These are phyloP conservation scores for Euryodendron excelsum DNA, from an alignment of 148 eudicot genomes.

Conservation along the genomic window DNA sequence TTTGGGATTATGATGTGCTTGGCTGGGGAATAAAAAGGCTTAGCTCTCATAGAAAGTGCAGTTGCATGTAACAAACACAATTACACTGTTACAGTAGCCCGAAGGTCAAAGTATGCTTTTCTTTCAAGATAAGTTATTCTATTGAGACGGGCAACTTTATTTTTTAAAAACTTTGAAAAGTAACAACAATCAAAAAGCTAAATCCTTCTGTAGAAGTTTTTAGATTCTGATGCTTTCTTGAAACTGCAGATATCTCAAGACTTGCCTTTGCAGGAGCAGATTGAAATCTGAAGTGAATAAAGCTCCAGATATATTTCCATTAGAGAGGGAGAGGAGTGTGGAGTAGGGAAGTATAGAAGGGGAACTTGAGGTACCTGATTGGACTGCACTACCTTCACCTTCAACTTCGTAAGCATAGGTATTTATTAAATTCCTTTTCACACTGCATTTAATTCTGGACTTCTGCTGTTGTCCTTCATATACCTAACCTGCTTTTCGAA, in stretches of 20 bases:
- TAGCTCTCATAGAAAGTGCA: not conserved
- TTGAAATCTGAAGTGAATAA: conserved; percentile 4
- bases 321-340: not conserved
- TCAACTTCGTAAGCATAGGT: conserved; percentile 2
- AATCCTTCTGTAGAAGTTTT: conserved; percentile 3
- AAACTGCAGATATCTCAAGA: conserved; percentile 16
- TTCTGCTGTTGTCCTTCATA: conserved; percentile 2
- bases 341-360: not conserved
- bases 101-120: not conserved
- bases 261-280: conserved; percentile 7
- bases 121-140: conserved; percentile 9
- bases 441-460: not conserved
- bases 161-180: not conserved
- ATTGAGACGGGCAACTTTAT: not conserved
- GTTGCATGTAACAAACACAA: not conserved
- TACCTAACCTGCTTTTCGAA: conserved; percentile 8
- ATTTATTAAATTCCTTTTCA: not conserved
- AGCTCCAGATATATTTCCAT: not conserved
- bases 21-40: not conserved
- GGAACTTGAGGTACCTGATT: not conserved
- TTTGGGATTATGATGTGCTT: not conserved
- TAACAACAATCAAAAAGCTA: not conserved
- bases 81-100: not conserved
- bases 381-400: not conserved
- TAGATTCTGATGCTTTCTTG: conserved; percentile 23